A percentile compares a stretch with the other conserved stretches of the same genome.
phyloP scores from a whole-genome alignment of 192 early-diverging fungal species.

The Coemansia sp. region DNA sequence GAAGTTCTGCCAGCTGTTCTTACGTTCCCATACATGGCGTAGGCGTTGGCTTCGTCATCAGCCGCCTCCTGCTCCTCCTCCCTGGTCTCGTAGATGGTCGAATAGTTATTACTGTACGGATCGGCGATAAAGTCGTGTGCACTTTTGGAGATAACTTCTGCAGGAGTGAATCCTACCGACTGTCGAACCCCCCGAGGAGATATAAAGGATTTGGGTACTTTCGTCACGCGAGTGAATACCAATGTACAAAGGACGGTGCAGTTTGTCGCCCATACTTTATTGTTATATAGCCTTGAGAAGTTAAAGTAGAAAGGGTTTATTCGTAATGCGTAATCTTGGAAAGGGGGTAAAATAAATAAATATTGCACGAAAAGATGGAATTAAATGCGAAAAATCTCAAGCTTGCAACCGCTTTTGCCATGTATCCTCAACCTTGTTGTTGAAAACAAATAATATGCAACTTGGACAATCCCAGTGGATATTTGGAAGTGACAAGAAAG shows the following conservation, averaged over 20 bases:
- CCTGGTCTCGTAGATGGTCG: conserved; percentile 33
- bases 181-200: conserved; percentile 42
- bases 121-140: no score
- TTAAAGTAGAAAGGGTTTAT: no score
- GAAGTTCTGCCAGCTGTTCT: conserved; percentile 15
- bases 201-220: conserved; percentile 45
- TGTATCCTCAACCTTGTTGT: no score
- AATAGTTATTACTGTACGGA: conserved; percentile 21
- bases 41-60: conserved; percentile 49
- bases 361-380: no score
- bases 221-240: conserved; percentile 47
- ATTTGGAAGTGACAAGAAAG: no score
- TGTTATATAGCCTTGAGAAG: no score
- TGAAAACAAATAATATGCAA: no score
- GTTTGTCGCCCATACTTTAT: not conserved
- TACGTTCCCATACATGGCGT: conserved; percentile 46
- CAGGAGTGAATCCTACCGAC: conserved; percentile 36
- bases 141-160: conserved; percentile 14
- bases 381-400: no score
- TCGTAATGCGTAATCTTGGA: no score
- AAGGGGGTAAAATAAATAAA: no score
- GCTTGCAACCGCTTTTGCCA: no score
- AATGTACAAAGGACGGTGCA: conserved; percentile 30
- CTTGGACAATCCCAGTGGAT: no score
- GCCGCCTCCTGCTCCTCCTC: conserved; percentile 19